Evolutionary conservation across 345 rosid species (phyloP).

Genomic region (Rhizophora mangle): DNA sequence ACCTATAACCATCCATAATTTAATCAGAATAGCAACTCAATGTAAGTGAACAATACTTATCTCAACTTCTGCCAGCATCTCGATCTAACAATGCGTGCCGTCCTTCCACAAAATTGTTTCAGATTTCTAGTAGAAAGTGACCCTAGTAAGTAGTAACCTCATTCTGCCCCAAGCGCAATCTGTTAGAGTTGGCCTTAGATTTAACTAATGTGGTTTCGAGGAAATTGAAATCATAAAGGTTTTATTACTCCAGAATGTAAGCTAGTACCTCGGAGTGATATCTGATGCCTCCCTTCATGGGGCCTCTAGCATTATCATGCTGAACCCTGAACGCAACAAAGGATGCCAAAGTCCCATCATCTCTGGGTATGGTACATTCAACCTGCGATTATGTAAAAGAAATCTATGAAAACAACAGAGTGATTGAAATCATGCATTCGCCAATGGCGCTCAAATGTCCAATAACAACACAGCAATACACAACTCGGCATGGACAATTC

Average conservation of each 20-base stretch:
- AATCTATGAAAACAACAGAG: constrained; percentile 2
- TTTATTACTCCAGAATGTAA: background rate
- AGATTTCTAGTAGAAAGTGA: too few species aligned
- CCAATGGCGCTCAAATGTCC: too few species aligned
- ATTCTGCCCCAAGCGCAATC: too few species aligned
- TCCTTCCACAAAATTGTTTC: too few species aligned
- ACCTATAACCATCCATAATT: constrained; percentile 42
- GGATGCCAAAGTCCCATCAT: constrained; percentile 81
- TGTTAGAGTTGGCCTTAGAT: too few species aligned
- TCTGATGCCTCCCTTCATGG: constrained; percentile 99
- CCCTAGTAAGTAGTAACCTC: too few species aligned
- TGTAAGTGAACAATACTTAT: background rate
- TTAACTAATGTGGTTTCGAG: too few species aligned
- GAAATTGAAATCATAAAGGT: too few species aligned
- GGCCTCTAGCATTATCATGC: constrained; percentile 98
- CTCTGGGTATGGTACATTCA: constrained; percentile 91
- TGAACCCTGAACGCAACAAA: constrained; percentile 93
- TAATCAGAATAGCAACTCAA: constrained; percentile 7
- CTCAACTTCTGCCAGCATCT: background rate
- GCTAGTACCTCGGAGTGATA: constrained; percentile 80
- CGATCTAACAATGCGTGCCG: too few species aligned
- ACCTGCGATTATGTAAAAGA: constrained; percentile 46
- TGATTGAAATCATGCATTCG: background rate
- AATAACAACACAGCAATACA: background rate
- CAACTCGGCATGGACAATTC: background rate